A percentile compares a stretch with the other conserved stretches of the same genome.
These are phyloP conservation scores for Cyclotella choctawhatcheeana DNA, from an alignment of 108 stramenopile species.

Conservation along the genomic window DNA sequence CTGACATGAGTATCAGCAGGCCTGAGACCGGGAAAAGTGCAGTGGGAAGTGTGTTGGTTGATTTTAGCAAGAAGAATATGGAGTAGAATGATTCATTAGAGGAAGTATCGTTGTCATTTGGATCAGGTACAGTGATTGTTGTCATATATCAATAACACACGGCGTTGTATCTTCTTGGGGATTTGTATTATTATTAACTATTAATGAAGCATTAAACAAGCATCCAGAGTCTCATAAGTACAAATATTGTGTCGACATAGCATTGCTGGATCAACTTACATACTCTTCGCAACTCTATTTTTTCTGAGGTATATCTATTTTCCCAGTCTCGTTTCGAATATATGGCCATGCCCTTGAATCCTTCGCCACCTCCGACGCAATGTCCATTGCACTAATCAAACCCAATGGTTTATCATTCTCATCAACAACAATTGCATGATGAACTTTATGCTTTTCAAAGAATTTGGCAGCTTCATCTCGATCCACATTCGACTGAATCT, in stretches of 20 bases:
- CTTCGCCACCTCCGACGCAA: conserved; percentile 60
- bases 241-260: too few species aligned
- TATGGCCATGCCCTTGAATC: conserved; percentile 70
- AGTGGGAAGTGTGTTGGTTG: conserved; percentile 83
- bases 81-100: conserved; percentile 42
- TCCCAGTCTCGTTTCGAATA: conserved; percentile 53
- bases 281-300: conserved; percentile 12
- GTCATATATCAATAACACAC: background rate
- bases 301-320: conserved; percentile 20
- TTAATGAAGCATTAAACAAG: too few species aligned
- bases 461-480: conserved; percentile 57
- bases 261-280: too few species aligned
- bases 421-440: conserved; percentile 63
- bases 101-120: background rate
- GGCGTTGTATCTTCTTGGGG: background rate
- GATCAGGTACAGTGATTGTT: background rate
- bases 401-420: conserved; percentile 51
- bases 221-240: too few species aligned
- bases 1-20: conserved; percentile 82
- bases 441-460: conserved; percentile 51
- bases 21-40: conserved; percentile 80
- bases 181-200: background rate
- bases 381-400: conserved; percentile 60
- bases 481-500: conserved; percentile 15
- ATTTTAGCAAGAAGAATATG: conserved; percentile 94